Base-by-base conservation (phyloP, 441 rosid species). In the California macrophylla region DNA sequence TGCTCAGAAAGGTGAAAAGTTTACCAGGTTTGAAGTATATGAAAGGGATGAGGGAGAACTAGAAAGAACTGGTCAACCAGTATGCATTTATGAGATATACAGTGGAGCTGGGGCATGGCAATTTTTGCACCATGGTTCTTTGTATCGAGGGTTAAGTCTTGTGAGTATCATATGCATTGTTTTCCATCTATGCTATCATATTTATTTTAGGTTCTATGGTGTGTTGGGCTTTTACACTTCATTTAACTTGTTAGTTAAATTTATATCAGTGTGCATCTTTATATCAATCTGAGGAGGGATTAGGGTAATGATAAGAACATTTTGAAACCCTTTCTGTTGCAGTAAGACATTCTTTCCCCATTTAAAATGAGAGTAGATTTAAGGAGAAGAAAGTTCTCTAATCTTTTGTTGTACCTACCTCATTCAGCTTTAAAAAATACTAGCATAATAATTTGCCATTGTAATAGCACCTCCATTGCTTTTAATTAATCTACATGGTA, bases 21-120 rank as follows among this genome's bases (percentile, higher is more conserved):
- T 95, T 4, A 60, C 64, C 12, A 95, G 79, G 77, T 91, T 91
- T 77, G 98, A 92, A 81, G 82, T 78, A 71, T 90, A 95, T 72
- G 99, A 95, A 81, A 88, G 97, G 78, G 99, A 92, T 75, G 97
- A 95, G 81, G 99, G 98, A 73, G 99, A 95, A 80, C 90, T 95
- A 66, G 99, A 92, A 79, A 84, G 99, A 81, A 92, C 93, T 16
- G 99, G 99, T 60, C 96, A 95, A 78, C 85, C 91, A 12, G 84
- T 95, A 68, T 89, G 97, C 78, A 91, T 95, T 70, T 95, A 95
- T 75, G 98, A 95, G 85, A 86, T 95, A 71, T 95, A 91, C 30
- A 58, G 82, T 73, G 98, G 97, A 73, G 78, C 90, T 78, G 99
- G 99, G 77, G 88, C 96, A 13, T 95, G 96, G 99, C 87, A 93